phyloP scores from a whole-genome alignment of 2,329 filamentous ascomycete genomes.

The Thielaviopsis ethacetica region DNA sequence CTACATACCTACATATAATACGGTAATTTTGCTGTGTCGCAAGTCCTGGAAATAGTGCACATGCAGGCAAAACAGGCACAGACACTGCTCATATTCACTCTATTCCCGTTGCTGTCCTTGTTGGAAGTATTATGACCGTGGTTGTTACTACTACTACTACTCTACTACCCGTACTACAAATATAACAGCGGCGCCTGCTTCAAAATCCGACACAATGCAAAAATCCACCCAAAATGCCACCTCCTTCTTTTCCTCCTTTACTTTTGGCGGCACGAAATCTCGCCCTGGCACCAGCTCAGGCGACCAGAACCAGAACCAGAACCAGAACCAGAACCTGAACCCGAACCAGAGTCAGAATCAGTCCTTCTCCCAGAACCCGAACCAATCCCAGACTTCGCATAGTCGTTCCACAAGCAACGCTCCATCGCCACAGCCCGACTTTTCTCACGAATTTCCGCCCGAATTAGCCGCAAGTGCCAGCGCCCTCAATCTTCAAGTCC shows the following conservation, averaged over 20 bases:
- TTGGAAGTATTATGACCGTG: no score
- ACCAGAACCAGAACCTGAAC: no score
- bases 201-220: conserved; percentile 5
- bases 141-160: no score
- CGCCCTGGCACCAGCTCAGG: conserved; percentile 24
- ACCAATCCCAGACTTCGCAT: conserved; percentile 11
- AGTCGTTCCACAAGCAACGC: conserved; percentile 11
- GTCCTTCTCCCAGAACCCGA: conserved; percentile 10
- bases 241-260: conserved; percentile 21
- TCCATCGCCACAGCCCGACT: conserved; percentile 10
- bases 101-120: no score
- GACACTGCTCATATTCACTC: no score
- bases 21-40: no score
- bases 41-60: no score
- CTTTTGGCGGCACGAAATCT: conserved; percentile 17
- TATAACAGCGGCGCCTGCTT: background rate
- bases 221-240: conserved; percentile 18
- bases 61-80: no score
- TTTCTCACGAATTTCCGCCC: conserved; percentile 10
- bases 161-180: no score
- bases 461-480: conserved; percentile 9
- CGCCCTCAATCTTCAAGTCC: conserved; percentile 1
- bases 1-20: no score
- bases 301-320: conserved; percentile 8
- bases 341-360: conserved; percentile 7